Conservation (phyloP, 306 rosid species). For the Rubus idaeus region DNA sequence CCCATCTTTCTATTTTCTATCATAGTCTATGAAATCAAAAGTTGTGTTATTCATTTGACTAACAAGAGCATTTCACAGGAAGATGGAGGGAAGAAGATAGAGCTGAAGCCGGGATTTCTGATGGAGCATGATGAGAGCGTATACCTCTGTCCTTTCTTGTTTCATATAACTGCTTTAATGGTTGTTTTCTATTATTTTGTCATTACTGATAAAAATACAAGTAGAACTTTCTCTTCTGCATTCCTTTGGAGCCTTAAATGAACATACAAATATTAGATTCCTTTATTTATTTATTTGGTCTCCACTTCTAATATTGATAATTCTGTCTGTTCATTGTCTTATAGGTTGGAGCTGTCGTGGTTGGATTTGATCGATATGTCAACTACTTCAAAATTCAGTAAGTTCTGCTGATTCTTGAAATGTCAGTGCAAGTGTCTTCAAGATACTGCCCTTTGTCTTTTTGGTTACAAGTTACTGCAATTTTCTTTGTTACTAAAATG, state of each 20-base stretch:
- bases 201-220: neutral
- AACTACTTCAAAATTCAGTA: slow-evolving; percentile 98
- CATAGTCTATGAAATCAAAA: slow-evolving; percentile 12
- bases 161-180: slow-evolving; percentile 1
- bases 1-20: slow-evolving; percentile 5
- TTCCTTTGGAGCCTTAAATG: slow-evolving; percentile 1
- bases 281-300: neutral
- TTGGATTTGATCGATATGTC: slow-evolving; percentile 96
- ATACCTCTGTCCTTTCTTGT: slow-evolving; percentile 34
- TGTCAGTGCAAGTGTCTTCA: slow-evolving; percentile 1
- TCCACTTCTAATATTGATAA: slow-evolving; percentile 12
- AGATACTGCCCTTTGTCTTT: neutral
- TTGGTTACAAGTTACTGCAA: neutral
- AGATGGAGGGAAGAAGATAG: slow-evolving; percentile 92
- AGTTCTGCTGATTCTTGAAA: slow-evolving; percentile 34
- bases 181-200: neutral
- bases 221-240: slow-evolving; percentile 2
- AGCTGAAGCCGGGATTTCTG: slow-evolving; percentile 86
- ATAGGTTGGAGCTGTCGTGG: slow-evolving; percentile 98
- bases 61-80: slow-evolving; percentile 43
- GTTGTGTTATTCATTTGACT: slow-evolving; percentile 5
- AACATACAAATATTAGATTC: neutral
- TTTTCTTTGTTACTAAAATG: slow-evolving; percentile 12
- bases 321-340: slow-evolving; percentile 25
- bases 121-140: slow-evolving; percentile 94